Evolutionary conservation across 306 rosid species (phyloP).

Genomic region (Ormosia emarginata): DNA sequence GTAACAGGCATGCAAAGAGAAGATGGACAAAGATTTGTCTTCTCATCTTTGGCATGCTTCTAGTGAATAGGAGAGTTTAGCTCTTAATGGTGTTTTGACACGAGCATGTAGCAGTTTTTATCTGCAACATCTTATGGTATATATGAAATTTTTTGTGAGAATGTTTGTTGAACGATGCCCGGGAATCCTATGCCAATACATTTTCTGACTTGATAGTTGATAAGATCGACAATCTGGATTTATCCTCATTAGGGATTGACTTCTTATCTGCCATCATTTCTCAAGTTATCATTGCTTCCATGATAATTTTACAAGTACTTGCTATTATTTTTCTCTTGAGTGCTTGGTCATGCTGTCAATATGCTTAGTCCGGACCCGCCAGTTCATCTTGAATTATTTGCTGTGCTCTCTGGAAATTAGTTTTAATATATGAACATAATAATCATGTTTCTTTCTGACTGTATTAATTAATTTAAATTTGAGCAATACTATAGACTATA

Average conservation of each 20-base stretch:
- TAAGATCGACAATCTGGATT: constrained; percentile 43
- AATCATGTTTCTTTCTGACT: too few relatives aligned
- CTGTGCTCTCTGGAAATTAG: too few relatives aligned
- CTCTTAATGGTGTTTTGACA: constrained; percentile 16
- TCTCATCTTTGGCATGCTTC: constrained; percentile 46
- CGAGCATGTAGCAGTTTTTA: constrained; percentile 26
- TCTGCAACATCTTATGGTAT: constrained; percentile 11
- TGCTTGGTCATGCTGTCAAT: constrained; percentile 38
- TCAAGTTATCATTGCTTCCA: constrained; percentile 54
- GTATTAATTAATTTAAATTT: neutral
- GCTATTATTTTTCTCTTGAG: constrained; percentile 32
- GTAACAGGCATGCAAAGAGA: constrained; percentile 51
- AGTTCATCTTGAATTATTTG: too few relatives aligned
- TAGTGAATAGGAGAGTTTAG: constrained; percentile 26
- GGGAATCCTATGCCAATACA: constrained; percentile 64
- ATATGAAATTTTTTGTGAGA: constrained; percentile 41
- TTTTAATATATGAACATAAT: too few relatives aligned
- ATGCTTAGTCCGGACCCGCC: neutral
- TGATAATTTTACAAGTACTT: constrained; percentile 45
- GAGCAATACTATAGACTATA: neutral
- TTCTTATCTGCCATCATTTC: constrained; percentile 45
- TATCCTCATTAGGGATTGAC: constrained; percentile 60
- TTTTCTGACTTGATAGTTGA: neutral
- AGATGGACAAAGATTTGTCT: constrained; percentile 40
- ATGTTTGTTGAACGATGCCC: constrained; percentile 42